Percentiles rank a stretch among this genome's conserved stretches.
Conservation (phyloP, 768 basidiomycete species). For the Russula brevipes region DNA sequence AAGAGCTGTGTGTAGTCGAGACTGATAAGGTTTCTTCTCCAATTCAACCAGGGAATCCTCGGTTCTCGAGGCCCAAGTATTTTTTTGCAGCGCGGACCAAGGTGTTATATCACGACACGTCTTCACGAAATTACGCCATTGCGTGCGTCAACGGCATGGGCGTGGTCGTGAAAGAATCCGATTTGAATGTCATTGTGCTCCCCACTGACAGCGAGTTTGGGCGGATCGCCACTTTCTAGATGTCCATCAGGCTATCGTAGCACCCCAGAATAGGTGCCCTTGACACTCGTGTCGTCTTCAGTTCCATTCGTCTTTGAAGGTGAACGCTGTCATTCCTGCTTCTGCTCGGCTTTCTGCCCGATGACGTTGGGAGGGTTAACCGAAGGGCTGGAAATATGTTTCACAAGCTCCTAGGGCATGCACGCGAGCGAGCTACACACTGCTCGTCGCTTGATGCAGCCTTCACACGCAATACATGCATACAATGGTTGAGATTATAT, state of each 20-base stretch:
- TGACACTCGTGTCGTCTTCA: background rate
- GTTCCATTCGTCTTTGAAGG: background rate
- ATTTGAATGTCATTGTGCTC: slow-evolving; percentile 44
- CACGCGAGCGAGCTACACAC: no score
- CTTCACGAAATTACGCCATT: slow-evolving; percentile 32
- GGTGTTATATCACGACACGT: slow-evolving; percentile 33
- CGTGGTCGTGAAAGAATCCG: no score
- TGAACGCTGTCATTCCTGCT: no score
- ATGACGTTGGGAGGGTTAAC: no score
- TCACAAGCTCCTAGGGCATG: no score
- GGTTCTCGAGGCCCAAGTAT: no score
- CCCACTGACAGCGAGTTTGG: no score
- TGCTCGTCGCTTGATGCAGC: background rate
- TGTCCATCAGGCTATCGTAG: background rate
- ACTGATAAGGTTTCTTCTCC: no score
- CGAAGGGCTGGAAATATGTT: no score
- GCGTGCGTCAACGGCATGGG: slow-evolving; percentile 24
- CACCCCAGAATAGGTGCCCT: background rate
- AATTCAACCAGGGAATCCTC: no score
- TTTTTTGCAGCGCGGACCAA: slow-evolving; percentile 8
- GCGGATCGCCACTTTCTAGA: background rate
- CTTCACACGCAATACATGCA: background rate
- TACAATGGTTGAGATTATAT: background rate
- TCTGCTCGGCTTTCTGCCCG: background rate
- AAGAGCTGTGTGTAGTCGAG: no score